Percentiles rank a stretch among this genome's conserved stretches.
These are phyloP conservation scores for Rhododendron kiyosumense DNA, from an alignment of 148 eudicot genomes.

Conservation along the genomic window DNA sequence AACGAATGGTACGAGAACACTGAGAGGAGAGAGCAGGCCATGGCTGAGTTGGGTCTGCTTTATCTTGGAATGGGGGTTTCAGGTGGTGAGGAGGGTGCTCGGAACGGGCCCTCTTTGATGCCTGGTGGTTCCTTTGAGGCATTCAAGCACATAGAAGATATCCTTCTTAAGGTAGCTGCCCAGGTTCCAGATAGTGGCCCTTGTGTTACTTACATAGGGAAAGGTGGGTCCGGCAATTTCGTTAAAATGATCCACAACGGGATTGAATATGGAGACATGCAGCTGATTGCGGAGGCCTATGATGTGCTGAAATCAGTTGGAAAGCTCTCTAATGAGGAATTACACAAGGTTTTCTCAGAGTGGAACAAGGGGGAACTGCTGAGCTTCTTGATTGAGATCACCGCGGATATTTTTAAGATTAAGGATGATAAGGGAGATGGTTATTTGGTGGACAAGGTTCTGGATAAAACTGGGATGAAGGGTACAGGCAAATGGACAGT, in stretches of 20 bases:
- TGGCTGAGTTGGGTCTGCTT: constrained; percentile 66
- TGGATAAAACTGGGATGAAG: constrained; percentile 94
- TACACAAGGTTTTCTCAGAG: constrained; percentile 68
- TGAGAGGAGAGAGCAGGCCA: constrained; percentile 78
- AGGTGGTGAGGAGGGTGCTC: constrained; percentile 95
- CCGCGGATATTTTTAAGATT: constrained; percentile 77
- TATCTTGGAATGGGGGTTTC: constrained; percentile 98
- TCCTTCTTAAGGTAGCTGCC: constrained; percentile 82
- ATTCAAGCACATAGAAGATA: constrained; percentile 79
- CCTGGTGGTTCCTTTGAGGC: constrained; percentile 89
- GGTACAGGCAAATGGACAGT: constrained; percentile 97
- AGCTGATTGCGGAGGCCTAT: constrained; percentile 84
- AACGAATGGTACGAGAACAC: constrained; percentile 97
- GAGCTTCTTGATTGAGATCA: constrained; percentile 83
- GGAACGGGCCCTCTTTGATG: constrained; percentile 88
- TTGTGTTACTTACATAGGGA: constrained; percentile 82
- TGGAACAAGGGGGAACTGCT: constrained; percentile 92
- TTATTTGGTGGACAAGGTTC: constrained; percentile 72
- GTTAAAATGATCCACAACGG: constrained; percentile 91
- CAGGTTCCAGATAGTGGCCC: constrained; percentile 92
- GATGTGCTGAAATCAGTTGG: constrained; percentile 81
- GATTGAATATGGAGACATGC: constrained; percentile 93
- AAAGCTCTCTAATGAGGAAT: constrained; percentile 82
- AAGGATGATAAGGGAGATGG: constrained; percentile 86
- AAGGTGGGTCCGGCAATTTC: constrained; percentile 87